Conservation (phyloP, 1,284 basidiomycete genomes). For the Ustilago hordei region DNA sequence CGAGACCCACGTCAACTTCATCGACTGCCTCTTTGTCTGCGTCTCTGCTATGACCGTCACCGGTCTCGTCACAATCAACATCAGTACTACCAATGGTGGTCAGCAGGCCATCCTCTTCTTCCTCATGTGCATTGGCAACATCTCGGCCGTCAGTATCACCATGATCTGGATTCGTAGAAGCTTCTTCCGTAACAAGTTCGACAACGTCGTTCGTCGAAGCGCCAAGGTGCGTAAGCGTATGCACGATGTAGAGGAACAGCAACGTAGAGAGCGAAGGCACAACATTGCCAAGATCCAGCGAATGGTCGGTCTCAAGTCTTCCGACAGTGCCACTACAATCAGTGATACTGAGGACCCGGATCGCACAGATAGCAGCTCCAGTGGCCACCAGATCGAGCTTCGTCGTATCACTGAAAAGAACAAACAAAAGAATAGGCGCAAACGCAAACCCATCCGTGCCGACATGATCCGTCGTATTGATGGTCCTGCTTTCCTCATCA, state of each 20-base stretch:
- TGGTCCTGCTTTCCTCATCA: slow-evolving; percentile 67
- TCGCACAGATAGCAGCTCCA: slow-evolving; percentile 48
- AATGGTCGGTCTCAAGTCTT: slow-evolving; percentile 54
- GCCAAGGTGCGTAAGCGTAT: slow-evolving; percentile 59
- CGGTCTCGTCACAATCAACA: slow-evolving; percentile 79
- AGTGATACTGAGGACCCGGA: slow-evolving; percentile 41
- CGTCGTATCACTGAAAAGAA: slow-evolving; percentile 38
- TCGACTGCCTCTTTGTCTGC: slow-evolving; percentile 81
- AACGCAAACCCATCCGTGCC: slow-evolving; percentile 59
- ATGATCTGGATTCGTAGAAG: slow-evolving; percentile 68
- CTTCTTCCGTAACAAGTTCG: slow-evolving; percentile 64
- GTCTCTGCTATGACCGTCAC: slow-evolving; percentile 83
- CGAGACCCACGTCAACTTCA: slow-evolving; percentile 72
- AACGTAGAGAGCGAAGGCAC: slow-evolving; percentile 46
- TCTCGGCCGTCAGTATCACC: slow-evolving; percentile 64
- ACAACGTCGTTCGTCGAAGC: slow-evolving; percentile 52
- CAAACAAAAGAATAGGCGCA: slow-evolving; percentile 47
- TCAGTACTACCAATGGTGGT: slow-evolving; percentile 79
- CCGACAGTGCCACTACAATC: slow-evolving; percentile 42
- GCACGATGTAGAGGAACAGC: slow-evolving; percentile 67
- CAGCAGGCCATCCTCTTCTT: slow-evolving; percentile 78
- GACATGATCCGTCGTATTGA: slow-evolving; percentile 68
- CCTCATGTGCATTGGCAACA: slow-evolving; percentile 68
- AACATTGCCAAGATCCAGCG: slow-evolving; percentile 56
- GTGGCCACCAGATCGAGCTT: slow-evolving; percentile 40